phyloP scores from a whole-genome alignment of 345 rosid species.

The Melaleuca quinquenervia region DNA sequence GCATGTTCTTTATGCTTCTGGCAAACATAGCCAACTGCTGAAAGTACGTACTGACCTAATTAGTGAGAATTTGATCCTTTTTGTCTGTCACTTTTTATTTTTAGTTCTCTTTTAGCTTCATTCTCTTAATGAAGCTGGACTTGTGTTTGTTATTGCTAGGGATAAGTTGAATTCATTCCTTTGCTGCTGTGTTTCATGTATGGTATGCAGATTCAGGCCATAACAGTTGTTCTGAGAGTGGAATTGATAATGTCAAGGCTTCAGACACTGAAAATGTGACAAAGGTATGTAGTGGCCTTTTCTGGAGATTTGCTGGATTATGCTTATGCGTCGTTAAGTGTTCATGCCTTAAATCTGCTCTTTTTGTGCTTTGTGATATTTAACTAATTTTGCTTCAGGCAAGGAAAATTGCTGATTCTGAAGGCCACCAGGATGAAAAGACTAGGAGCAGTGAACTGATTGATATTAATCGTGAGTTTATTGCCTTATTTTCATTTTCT shows the following conservation, averaged over 20 bases:
- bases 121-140: not conserved
- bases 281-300: conserved; percentile 23
- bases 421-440: conserved; percentile 32
- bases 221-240: conserved; percentile 50
- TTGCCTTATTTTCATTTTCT: not conserved
- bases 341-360: not conserved
- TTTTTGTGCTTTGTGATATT: not conserved
- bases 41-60: not conserved
- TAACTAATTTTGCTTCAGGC: not conserved
- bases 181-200: not conserved
- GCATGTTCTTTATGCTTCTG: not conserved
- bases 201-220: conserved; percentile 37
- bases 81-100: not conserved
- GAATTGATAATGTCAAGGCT: conserved; percentile 33
- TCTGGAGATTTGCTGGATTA: not conserved
- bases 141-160: not conserved
- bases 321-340: not conserved
- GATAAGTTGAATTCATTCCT: not conserved
- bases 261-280: conserved; percentile 17
- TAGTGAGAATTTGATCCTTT: not conserved
- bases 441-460: conserved; percentile 17
- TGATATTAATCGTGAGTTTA: conserved; percentile 54
- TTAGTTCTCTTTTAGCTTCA: not conserved
- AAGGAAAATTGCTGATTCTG: conserved; percentile 24
- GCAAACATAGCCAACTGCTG: not conserved